These are phyloP conservation scores for Paracoccidioides lutzii DNA, from an alignment of 2,329 filamentous ascomycete species.

Conservation along the genomic window DNA sequence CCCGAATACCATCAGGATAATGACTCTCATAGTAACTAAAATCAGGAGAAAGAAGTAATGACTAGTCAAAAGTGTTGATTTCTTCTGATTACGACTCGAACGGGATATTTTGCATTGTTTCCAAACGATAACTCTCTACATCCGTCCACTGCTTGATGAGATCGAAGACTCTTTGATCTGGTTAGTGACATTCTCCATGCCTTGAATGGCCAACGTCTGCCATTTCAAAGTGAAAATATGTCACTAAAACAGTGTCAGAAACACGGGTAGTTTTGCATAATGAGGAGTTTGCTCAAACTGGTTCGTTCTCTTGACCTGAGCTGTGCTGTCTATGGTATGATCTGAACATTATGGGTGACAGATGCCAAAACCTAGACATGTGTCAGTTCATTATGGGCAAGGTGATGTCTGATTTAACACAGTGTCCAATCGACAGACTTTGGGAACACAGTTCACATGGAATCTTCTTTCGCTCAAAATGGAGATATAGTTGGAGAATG, in stretches of 20 bases:
- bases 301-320: slow-evolving; percentile 1
- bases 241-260: slow-evolving; percentile 11
- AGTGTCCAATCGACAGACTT: slow-evolving; percentile 14
- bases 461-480: slow-evolving; percentile 7
- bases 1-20: too few relatives aligned
- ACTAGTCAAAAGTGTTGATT: slow-evolving; percentile 6
- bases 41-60: too few relatives aligned
- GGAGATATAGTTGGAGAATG: slow-evolving; percentile 10
- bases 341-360: neutral
- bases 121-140: slow-evolving; percentile 5
- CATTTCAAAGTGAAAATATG: slow-evolving; percentile 10
- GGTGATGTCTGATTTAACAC: slow-evolving; percentile 7
- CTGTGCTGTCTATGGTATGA: neutral
- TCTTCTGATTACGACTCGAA: slow-evolving; percentile 11
- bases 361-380: slow-evolving; percentile 13
- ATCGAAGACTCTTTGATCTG: slow-evolving; percentile 8
- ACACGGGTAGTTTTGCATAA: slow-evolving; percentile 10
- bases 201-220: slow-evolving; percentile 8
- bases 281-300: slow-evolving; percentile 13
- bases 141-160: slow-evolving; percentile 12
- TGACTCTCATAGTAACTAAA: too few relatives aligned
- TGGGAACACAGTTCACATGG: slow-evolving; percentile 9
- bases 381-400: slow-evolving; percentile 13
- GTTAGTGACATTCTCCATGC: slow-evolving; percentile 11
- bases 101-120: slow-evolving; percentile 10